Percentiles rank a stretch among this genome's conserved stretches.
phyloP scores from a whole-genome alignment of 805 yeast species.

The Candida parachauliodes region DNA sequence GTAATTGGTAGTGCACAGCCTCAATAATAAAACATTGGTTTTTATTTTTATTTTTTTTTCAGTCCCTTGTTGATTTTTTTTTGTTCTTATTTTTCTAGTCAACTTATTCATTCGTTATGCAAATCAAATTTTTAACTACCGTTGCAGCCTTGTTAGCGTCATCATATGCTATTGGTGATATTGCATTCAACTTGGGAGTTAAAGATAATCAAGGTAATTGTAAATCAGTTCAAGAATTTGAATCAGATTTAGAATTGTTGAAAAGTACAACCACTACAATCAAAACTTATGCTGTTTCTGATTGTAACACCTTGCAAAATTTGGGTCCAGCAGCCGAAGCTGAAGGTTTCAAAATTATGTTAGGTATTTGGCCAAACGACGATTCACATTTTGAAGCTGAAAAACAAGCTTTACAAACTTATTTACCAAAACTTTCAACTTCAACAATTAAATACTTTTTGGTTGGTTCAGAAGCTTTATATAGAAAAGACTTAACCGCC shows the following conservation, averaged over 20 bases:
- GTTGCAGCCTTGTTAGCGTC: constrained; percentile 48
- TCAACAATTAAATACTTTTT: constrained; percentile 70
- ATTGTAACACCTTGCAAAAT: constrained; percentile 82
- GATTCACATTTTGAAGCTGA: constrained; percentile 73
- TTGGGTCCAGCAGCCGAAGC: constrained; percentile 84
- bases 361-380: constrained; percentile 95
- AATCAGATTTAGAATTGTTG: constrained; percentile 59
- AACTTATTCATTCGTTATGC: constrained; percentile 23
- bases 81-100: neutral
- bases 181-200: constrained; percentile 74
- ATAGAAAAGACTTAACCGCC: constrained; percentile 84
- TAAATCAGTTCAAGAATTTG: constrained; percentile 69
- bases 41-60: constrained; percentile 6
- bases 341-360: constrained; percentile 69
- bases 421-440: constrained; percentile 70
- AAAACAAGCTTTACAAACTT: constrained; percentile 61
- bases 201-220: constrained; percentile 71
- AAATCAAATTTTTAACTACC: constrained; percentile 38
- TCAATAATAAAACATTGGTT: constrained; percentile 2
- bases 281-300: constrained; percentile 89
- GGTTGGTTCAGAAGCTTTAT: constrained; percentile 95
- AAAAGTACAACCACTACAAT: constrained; percentile 59
- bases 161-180: constrained; percentile 56
- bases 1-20: constrained; percentile 2
- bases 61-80: constrained; percentile 2